These are phyloP conservation scores for Hymenoscyphus linearis DNA, from an alignment of 2,329 filamentous ascomycete genomes.

Conservation along the genomic window DNA sequence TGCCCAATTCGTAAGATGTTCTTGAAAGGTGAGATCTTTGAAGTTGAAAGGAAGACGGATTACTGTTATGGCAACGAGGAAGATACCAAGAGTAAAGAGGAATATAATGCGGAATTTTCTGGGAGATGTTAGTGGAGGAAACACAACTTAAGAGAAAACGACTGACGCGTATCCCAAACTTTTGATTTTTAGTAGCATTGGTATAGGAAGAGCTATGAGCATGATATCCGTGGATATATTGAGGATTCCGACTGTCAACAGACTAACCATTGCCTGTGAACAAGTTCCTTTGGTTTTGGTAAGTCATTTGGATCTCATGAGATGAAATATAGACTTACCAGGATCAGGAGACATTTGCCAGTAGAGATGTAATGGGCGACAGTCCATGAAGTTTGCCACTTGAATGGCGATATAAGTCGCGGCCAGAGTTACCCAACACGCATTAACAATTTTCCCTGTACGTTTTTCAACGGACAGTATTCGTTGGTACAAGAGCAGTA, in stretches of 20 bases:
- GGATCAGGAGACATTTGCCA: constrained; percentile 21
- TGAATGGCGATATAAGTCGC: constrained; percentile 15
- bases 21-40: constrained; percentile 8
- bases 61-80: constrained; percentile 16
- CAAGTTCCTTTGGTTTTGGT: constrained; percentile 7
- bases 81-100: constrained; percentile 14
- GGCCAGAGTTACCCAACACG: constrained; percentile 13
- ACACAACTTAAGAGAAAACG: constrained; percentile 23
- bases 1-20: constrained; percentile 13
- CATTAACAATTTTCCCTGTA: constrained; percentile 8
- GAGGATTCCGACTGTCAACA: constrained; percentile 8
- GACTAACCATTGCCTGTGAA: constrained; percentile 11
- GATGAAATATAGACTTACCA: constrained; percentile 5
- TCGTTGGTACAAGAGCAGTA: constrained; percentile 13
- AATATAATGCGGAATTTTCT: constrained; percentile 5
- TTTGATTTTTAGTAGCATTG: constrained; percentile 12
- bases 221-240: constrained; percentile 22
- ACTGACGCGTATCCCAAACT: constrained; percentile 4
- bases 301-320: not conserved
- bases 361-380: constrained; percentile 16
- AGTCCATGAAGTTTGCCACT: constrained; percentile 17
- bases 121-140: constrained; percentile 28
- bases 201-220: constrained; percentile 19
- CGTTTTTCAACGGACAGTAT: constrained; percentile 9
- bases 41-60: constrained; percentile 14